phyloP scores from a whole-genome alignment of 768 basidiomycete genomes.

The Pulveroboletus sp. region DNA sequence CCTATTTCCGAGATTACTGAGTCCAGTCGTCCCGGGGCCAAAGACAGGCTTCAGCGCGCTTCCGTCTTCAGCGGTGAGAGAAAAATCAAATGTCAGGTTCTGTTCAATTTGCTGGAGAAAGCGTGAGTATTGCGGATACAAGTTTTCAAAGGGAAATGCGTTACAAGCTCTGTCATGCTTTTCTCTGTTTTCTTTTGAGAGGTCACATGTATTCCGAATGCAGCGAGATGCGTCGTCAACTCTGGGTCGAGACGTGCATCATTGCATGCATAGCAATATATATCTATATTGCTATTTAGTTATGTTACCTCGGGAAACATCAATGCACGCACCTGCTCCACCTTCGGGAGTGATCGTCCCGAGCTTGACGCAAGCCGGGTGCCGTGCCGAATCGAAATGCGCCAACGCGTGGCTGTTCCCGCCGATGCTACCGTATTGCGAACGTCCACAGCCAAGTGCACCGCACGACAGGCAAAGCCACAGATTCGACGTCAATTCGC shows the following conservation, averaged over 20 bases:
- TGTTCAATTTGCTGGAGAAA: constrained; percentile 87
- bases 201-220: constrained; percentile 85
- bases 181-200: constrained; percentile 90
- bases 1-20: constrained; percentile 93
- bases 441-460: constrained; percentile 82
- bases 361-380: constrained; percentile 86
- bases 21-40: constrained; percentile 85
- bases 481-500: constrained; percentile 86
- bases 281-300: constrained; percentile 45
- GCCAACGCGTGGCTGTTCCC: constrained; percentile 89
- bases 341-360: constrained; percentile 98
- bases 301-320: not conserved
- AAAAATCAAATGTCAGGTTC: constrained; percentile 93
- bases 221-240: constrained; percentile 65
- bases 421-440: constrained; percentile 75
- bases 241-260: constrained; percentile 80
- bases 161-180: constrained; percentile 91
- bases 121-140: not conserved
- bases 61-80: constrained; percentile 82
- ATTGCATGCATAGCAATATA: constrained; percentile 92
- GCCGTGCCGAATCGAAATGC: constrained; percentile 71
- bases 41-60: constrained; percentile 85
- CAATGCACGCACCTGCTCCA: constrained; percentile 60
- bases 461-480: constrained; percentile 97
- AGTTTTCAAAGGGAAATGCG: constrained; percentile 15